Evolutionary conservation across 768 basidiomycete genomes (phyloP), one percentile per base, ranked within the genome.

Genomic region (Rhizopogon rudus): DNA sequence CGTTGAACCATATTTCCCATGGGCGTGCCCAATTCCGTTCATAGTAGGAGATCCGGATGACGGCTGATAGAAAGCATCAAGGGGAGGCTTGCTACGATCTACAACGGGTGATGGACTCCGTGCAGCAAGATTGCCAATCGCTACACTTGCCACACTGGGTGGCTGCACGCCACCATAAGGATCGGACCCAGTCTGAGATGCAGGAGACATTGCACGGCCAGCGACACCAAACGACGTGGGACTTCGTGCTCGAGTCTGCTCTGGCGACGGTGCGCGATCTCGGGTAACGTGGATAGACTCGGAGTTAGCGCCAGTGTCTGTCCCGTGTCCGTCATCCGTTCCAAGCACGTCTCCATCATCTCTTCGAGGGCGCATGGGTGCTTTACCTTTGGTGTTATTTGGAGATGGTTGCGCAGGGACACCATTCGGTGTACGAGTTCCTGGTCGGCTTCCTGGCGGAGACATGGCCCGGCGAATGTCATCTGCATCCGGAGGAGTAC

Each of bases 391-490:
- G 25, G 73, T 68, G 46, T 75, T 82, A 10, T 53, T 40, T 6
- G 51, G 52, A 22, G 50, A 28, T 13, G 55, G 22, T 14, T 52
- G 51, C 9, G 52, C 28, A 9, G 58, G 43, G 39, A 63, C 62
- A 28, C 66, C 69, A 53, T 70, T 65, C 12, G 76, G 71, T 7
- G 74, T 72, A 25, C 67, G 61, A n/a, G 66, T 69, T 14, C 59
- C 67, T 22, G 77, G 69, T n/a, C 81, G 75, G 13, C 70, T 66
- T 60, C 76, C 78, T 6, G 77, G 67, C 4, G 87, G 88, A 0
- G 88, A 88, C 56, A 87, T 77, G 12, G 86, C 83, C 35, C 87
- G 82, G 33, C 87, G 84, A 50, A 74, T 70, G 48, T 83, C 83
- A 39, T 87, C 86, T 6, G 69, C 55, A 35, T 84, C 85, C 8